Evolutionary conservation across 371 early-diverging fungal genomes (phyloP).

Genomic region (Mucor lusitanicus): DNA sequence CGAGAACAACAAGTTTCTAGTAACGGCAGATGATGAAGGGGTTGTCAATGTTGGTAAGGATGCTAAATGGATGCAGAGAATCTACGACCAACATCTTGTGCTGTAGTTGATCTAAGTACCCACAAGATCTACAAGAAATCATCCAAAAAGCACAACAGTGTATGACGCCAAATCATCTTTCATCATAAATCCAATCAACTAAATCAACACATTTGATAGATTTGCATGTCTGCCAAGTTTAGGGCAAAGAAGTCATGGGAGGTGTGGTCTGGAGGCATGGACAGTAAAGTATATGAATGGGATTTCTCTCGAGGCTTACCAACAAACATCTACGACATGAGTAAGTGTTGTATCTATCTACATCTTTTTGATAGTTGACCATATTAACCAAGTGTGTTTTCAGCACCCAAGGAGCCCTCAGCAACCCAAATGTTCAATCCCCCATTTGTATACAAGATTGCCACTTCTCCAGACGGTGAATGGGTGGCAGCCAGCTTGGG

Average conservation of each 20-base stretch:
- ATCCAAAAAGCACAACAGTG: constrained; percentile 40
- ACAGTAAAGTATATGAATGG: constrained; percentile 45
- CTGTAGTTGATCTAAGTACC: constrained; percentile 38
- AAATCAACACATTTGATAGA: constrained; percentile 16
- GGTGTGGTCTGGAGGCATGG: constrained; percentile 57
- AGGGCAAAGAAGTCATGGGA: constrained; percentile 49
- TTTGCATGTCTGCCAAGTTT: constrained; percentile 49
- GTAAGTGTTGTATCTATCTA: constrained; percentile 11
- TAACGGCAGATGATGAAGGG: constrained; percentile 48
- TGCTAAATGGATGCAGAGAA: not conserved
- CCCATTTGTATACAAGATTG: constrained; percentile 47
- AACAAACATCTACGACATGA: constrained; percentile 31
- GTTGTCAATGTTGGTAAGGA: constrained; percentile 40
- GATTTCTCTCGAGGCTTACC: constrained; percentile 46
- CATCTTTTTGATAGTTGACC: not conserved
- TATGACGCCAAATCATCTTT: constrained; percentile 8
- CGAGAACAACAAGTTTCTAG: constrained; percentile 40
- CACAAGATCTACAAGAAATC: constrained; percentile 45
- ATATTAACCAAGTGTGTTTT: not conserved
- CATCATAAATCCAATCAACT: not conserved
- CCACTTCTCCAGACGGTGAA: constrained; percentile 27
- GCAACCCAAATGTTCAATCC: constrained; percentile 52
- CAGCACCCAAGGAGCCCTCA: constrained; percentile 33
- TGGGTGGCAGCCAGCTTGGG: constrained; percentile 50
- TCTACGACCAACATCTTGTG: not conserved